Evolutionary conservation across 1,284 basidiomycete species (phyloP), one percentile per base, ranked within the genome.

Genomic region (Moniliophthora roreri): DNA sequence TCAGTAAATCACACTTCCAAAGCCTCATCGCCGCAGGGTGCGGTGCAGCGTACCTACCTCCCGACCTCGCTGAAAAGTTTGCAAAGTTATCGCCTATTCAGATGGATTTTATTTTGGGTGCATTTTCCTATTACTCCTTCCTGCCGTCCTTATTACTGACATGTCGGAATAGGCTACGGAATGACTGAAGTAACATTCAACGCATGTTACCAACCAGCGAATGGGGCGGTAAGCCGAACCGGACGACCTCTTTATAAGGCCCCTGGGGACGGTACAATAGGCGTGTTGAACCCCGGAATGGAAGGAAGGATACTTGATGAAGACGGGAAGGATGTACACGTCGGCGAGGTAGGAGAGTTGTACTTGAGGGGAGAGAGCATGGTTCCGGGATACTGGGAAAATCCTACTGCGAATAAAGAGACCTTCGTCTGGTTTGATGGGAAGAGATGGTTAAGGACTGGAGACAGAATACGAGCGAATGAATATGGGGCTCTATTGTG

Each of bases 21-120:
- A 79, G 76, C 0, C 59, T 90, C 2, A 60, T 68, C 11, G 5
- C 41, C 6, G 54, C 82, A 26, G 68, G 65, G 4, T 78, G 75
- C 53, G 88, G 87, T 5, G 88, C 84, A 0, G 85, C 88, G 1
- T 81, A 87, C 60, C 72, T 89, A 3, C 82, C 87, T 2, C 75
- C 78, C 1, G 75, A 79, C 11, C 69, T 89, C 1, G 66, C 68
- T 0, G 63, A 69, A 13, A 75, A 74, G 51, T 62, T 87, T 24
- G 56, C 62, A 3, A 61, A 66, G 20, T 57, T 77, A 11, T 59
- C 77, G 3, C 69, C 74, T 1, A 59, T 65, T 9, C 64, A 70
- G 2, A 60, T 69, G 0, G 59, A 61, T 0, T 69, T 82, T 20
- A 28, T 53, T 0, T 78, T 81, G 72, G 84, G 85, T 84, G 46